A percentile compares a stretch with the other conserved stretches of the same genome.
These are phyloP conservation scores for Ganoderma multipileum DNA, from an alignment of 1,284 basidiomycete genomes.

Conservation along the genomic window DNA sequence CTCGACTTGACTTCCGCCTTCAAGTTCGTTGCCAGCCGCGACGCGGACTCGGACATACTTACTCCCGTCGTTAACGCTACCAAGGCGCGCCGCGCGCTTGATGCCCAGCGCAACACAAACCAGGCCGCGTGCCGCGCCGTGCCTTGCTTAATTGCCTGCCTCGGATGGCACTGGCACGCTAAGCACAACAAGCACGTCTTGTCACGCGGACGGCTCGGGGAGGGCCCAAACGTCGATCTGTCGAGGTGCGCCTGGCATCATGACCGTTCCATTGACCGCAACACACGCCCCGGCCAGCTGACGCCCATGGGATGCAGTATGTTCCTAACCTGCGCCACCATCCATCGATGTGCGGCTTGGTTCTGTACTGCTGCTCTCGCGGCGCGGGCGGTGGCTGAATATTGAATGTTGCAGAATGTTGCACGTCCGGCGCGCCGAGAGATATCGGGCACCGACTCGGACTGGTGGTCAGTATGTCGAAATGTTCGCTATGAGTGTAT, in stretches of 20 bases:
- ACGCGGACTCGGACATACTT: no score
- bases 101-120: background rate
- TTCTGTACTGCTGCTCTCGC: background rate
- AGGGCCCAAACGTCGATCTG: background rate
- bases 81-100: no score
- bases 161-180: background rate
- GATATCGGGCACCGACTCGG: background rate
- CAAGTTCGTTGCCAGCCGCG: no score
- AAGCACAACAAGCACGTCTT: background rate
- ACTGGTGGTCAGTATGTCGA: background rate
- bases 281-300: background rate
- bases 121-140: background rate
- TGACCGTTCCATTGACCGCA: background rate
- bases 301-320: background rate
- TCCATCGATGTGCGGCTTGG: conserved; percentile 1
- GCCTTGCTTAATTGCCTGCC: background rate
- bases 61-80: no score
- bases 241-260: background rate
- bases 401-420: background rate
- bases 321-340: conserved; percentile 2
- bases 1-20: no score
- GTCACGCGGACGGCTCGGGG: background rate
- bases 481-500: no score
- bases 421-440: no score
- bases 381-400: background rate